Conservation (phyloP, 306 rosid species). For the Citrullus colocynthis region DNA sequence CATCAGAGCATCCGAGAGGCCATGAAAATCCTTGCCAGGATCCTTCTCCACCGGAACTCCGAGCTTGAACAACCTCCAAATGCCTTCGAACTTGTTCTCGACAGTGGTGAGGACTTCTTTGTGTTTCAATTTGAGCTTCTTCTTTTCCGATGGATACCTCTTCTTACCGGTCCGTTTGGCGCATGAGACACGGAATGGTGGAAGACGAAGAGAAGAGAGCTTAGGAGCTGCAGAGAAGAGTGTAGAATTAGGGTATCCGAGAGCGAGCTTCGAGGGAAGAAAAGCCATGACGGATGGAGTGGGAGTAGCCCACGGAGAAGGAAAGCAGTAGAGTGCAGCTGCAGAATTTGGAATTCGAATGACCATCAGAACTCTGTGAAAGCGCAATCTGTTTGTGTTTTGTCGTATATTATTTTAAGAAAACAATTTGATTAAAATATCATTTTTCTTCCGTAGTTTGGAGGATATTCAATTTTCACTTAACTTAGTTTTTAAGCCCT, state of each 20-base stretch:
- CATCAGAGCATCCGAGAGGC: constrained; percentile 56
- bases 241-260: constrained; percentile 14
- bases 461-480: too few species aligned
- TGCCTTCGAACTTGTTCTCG: constrained; percentile 47
- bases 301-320: background rate
- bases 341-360: background rate
- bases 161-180: constrained; percentile 69
- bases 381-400: background rate
- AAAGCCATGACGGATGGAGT: constrained; percentile 28
- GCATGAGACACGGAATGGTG: constrained; percentile 22
- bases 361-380: background rate
- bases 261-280: constrained; percentile 32
- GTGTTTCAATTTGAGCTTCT: constrained; percentile 48
- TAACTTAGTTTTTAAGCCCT: too few species aligned
- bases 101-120: constrained; percentile 28
- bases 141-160: constrained; percentile 91
- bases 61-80: constrained; percentile 78
- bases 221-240: background rate
- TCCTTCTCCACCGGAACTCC: constrained; percentile 51
- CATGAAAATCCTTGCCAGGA: constrained; percentile 73
- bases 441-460: too few species aligned
- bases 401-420: too few species aligned
- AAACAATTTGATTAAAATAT: too few species aligned
- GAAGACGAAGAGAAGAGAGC: constrained; percentile 17
- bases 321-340: background rate